These are phyloP conservation scores for Pichia norvegensis DNA, from an alignment of 1,139 yeast genomes.

Conservation along the genomic window DNA sequence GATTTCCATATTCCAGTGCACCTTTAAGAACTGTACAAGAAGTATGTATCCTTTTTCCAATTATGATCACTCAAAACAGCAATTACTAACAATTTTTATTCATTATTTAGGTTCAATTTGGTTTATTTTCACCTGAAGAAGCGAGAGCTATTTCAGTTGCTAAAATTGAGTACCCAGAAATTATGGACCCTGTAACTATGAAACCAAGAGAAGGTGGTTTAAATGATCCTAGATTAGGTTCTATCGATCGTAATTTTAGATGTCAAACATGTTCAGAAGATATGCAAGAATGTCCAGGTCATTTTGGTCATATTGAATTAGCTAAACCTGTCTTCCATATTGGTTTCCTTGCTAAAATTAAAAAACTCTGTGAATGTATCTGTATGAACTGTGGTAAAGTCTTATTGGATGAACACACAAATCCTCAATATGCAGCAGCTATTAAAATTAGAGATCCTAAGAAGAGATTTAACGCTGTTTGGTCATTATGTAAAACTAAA, in stretches of 20 bases:
- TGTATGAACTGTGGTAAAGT: slow-evolving; percentile 98
- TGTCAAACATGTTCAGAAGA: slow-evolving; percentile 99
- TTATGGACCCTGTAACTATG: slow-evolving; percentile 95
- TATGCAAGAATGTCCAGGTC: slow-evolving; percentile 99
- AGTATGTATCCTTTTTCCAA: slow-evolving; percentile 35
- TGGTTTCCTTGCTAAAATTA: slow-evolving; percentile 88
- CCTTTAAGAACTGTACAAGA: slow-evolving; percentile 95
- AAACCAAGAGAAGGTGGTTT: slow-evolving; percentile 95
- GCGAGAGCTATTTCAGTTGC: slow-evolving; percentile 95
- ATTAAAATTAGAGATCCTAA: slow-evolving; percentile 87
- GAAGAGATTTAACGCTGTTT: slow-evolving; percentile 92
- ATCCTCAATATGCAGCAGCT: slow-evolving; percentile 84
- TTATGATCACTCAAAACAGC: background rate
- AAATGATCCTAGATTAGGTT: slow-evolving; percentile 94
- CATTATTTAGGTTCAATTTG: slow-evolving; percentile 71
- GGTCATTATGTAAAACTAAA: slow-evolving; percentile 85
- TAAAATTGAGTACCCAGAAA: slow-evolving; percentile 94
- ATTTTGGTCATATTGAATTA: slow-evolving; percentile 96
- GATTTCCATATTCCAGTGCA: slow-evolving; percentile 93
- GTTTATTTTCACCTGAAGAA: slow-evolving; percentile 96
- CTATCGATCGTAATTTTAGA: slow-evolving; percentile 92
- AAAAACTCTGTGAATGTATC: slow-evolving; percentile 90
- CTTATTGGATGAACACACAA: slow-evolving; percentile 68
- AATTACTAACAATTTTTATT: background rate
- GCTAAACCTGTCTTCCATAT: slow-evolving; percentile 98